Conservation (phyloP, 2,329 filamentous ascomycete genomes). For the Tolypocladium amazonense region DNA sequence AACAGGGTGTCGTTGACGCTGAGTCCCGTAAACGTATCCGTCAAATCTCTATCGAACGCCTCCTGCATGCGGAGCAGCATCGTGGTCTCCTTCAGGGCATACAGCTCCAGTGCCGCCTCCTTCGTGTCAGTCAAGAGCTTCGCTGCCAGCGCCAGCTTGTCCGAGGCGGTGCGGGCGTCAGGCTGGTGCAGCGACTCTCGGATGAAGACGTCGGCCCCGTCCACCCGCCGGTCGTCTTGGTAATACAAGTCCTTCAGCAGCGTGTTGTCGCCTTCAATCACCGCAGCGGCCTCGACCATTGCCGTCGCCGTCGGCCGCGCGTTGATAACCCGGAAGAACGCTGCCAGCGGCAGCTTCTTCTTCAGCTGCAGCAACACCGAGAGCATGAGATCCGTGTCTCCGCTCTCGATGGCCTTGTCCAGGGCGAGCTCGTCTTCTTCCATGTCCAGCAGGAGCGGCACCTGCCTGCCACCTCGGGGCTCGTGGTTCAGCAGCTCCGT, state of each 20-base stretch:
- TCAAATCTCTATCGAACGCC: slow-evolving; percentile 72
- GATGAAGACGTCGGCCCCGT: slow-evolving; percentile 80
- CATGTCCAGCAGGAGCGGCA: slow-evolving; percentile 86
- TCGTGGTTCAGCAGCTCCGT: slow-evolving; percentile 90
- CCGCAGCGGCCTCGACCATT: slow-evolving; percentile 75
- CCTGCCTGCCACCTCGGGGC: slow-evolving; percentile 88
- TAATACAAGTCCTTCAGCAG: slow-evolving; percentile 95
- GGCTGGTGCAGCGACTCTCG: slow-evolving; percentile 70
- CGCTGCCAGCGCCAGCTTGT: slow-evolving; percentile 80
- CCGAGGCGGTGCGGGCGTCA: slow-evolving; percentile 57
- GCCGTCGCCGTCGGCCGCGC: slow-evolving; percentile 75
- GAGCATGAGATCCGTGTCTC: slow-evolving; percentile 87
- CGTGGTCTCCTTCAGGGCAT: slow-evolving; percentile 68
- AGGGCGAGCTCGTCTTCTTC: slow-evolving; percentile 91
- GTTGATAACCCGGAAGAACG: slow-evolving; percentile 89
- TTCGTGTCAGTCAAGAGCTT: slow-evolving; percentile 78
- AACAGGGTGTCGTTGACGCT: slow-evolving; percentile 89
- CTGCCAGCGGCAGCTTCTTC: slow-evolving; percentile 79
- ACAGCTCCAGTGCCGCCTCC: slow-evolving; percentile 64
- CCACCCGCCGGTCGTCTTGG: slow-evolving; percentile 83
- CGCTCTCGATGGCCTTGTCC: slow-evolving; percentile 92
- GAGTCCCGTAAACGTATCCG: slow-evolving; percentile 66
- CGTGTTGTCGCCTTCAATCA: slow-evolving; percentile 58
- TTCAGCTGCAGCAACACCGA: slow-evolving; percentile 81
- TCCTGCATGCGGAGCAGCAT: slow-evolving; percentile 80